These are phyloP conservation scores for Phaffia rhodozyma DNA, from an alignment of 1,284 basidiomycete species.

Conservation along the genomic window DNA sequence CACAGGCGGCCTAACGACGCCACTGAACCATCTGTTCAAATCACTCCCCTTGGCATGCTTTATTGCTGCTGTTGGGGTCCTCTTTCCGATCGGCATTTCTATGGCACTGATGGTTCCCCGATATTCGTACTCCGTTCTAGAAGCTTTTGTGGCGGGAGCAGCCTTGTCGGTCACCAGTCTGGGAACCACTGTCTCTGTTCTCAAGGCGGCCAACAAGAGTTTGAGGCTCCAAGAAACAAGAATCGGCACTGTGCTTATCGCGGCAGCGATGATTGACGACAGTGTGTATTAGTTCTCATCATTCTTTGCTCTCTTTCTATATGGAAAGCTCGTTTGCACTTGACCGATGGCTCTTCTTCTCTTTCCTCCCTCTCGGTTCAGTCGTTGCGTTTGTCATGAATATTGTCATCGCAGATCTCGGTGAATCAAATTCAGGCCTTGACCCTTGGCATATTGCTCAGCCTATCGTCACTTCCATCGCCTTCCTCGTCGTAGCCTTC, in stretches of 20 bases:
- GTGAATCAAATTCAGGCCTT: slow-evolving; percentile 20
- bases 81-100: slow-evolving; percentile 39
- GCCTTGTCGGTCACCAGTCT: slow-evolving; percentile 45
- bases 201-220: slow-evolving; percentile 24
- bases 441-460: slow-evolving; percentile 35
- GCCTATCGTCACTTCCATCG: slow-evolving; percentile 36
- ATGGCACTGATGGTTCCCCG: slow-evolving; percentile 36
- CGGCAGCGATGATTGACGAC: slow-evolving; percentile 46
- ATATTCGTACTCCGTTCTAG: slow-evolving; percentile 34
- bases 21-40: slow-evolving; percentile 33
- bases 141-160: slow-evolving; percentile 44
- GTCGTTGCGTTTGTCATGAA: slow-evolving; percentile 41
- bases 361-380: not conserved
- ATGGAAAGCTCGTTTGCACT: not conserved
- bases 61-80: slow-evolving; percentile 41
- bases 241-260: slow-evolving; percentile 42
- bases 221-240: slow-evolving; percentile 37
- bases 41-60: slow-evolving; percentile 38
- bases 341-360: not conserved
- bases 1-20: slow-evolving; percentile 40
- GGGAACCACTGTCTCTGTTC: slow-evolving; percentile 45
- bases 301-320: not conserved
- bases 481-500: slow-evolving; percentile 31
- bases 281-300: slow-evolving; percentile 25
- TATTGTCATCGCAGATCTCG: slow-evolving; percentile 39